Conservation (phyloP, 306 rosid species). For the Dalbergia cochinchinensis region DNA sequence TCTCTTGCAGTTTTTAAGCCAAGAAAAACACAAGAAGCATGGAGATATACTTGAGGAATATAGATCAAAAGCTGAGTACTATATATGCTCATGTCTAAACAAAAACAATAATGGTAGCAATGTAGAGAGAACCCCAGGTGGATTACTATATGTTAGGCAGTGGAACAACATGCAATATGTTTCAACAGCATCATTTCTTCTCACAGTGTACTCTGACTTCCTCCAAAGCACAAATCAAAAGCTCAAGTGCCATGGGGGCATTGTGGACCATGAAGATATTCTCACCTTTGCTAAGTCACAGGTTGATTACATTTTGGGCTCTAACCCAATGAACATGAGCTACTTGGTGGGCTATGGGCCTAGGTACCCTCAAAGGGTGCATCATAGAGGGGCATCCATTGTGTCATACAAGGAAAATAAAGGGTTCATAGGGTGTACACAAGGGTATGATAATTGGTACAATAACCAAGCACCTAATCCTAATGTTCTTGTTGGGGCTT, state of each 20-base stretch:
- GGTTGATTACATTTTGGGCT: conserved; percentile 83
- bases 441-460: conserved; percentile 96
- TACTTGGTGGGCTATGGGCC: conserved; percentile 87
- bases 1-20: conserved; percentile 61
- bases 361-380: conserved; percentile 77
- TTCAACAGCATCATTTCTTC: conserved; percentile 85
- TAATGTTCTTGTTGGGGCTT: conserved; percentile 83
- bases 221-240: conserved; percentile 61
- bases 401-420: conserved; percentile 78
- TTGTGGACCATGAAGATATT: conserved; percentile 56
- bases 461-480: conserved; percentile 64
- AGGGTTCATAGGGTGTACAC: conserved; percentile 95
- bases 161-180: conserved; percentile 99
- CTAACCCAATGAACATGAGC: conserved; percentile 90
- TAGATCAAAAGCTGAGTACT: conserved; percentile 83
- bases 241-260: conserved; percentile 66
- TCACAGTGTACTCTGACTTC: conserved; percentile 74
- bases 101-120: conserved; percentile 70
- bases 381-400: conserved; percentile 94
- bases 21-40: conserved; percentile 69
- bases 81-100: conserved; percentile 88
- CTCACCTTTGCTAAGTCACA: conserved; percentile 74
- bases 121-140: conserved; percentile 82
- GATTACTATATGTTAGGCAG: conserved; percentile 73
- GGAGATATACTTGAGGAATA: conserved; percentile 62